Evolutionary conservation across 257 asterid genomes (phyloP), one percentile per base, ranked within the genome.

Genomic region (Nicotiana undulata): DNA sequence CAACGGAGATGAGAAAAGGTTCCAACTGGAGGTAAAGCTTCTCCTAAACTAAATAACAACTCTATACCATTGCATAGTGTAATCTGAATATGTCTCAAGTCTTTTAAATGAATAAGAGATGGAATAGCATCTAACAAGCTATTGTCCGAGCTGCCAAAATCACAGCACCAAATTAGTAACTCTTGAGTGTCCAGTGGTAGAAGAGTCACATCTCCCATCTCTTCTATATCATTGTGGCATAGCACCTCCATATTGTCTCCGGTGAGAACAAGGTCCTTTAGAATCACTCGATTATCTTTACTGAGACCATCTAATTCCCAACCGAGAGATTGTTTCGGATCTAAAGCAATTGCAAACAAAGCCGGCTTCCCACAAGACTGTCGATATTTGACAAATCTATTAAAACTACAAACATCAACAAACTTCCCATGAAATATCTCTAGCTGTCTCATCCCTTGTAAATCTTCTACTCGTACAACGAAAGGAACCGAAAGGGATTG

Each of bases 91-190:
- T 32, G 9, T 52, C 53, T 77, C 78, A 77, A 53, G 68, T 37
- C 64, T 40, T 17, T 77, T 78, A 34, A 9, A 49, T 66, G 75
- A 66, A 32, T 32, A 0, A 66, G 75, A 66, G 75, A 66, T 66
- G 75, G 51, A 66, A 83, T 77, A 34, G 37, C 32, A 79, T 83
- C 89, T 24, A 66, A 81, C 17, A 86, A 74, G 55, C 86, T 80
- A 46, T 60, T 2, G 28, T 12, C 46, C 34, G 53, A 49, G 11
- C 1, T 7, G 22, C 86, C 18, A 26, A 13, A 24, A 34, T 67
- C 76, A 78, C 85, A 84, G 10, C 31, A n/a, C 9, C 40, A 16
- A 46, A 78, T 12, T 46, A 29, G 52, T 26, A 55, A 37, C 68
- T 29, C 68, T 3, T 81, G 66, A 66, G 66, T 72, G 68, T 75